Conservation (phyloP, 1,284 basidiomycete genomes). For the Heimioporus retisporus region DNA sequence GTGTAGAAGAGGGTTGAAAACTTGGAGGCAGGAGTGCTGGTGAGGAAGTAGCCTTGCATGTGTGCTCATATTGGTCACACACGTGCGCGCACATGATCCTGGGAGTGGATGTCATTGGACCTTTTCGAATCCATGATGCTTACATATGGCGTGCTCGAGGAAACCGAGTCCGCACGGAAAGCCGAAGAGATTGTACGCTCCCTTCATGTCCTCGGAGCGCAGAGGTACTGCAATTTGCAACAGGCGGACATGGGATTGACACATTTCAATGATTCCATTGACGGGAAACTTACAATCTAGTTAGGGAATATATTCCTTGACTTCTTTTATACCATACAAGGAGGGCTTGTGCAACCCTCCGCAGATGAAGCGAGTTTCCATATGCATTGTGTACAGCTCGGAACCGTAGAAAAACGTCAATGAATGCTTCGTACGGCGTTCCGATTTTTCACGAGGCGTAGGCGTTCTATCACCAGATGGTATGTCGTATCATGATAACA, state of each 20-base stretch:
- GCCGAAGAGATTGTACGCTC: not conserved
- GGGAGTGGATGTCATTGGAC: not conserved
- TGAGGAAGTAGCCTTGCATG: no score
- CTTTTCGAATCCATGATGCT: not conserved
- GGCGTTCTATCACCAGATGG: constrained; percentile 6
- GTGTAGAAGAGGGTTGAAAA: not conserved
- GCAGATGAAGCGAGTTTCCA: no score
- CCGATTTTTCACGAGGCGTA: not conserved
- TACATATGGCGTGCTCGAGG: not conserved
- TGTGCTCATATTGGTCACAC: no score
- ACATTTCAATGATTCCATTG: no score
- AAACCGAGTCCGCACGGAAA: not conserved
- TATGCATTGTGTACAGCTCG: no score
- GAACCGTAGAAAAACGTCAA: no score
- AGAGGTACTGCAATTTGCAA: not conserved
- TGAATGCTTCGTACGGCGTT: not conserved
- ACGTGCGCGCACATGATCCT: not conserved
- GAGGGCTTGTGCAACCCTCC: no score
- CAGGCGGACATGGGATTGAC: no score
- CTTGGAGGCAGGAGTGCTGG: not conserved
- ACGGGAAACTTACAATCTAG: no score
- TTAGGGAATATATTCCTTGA: no score
- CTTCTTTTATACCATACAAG: no score
- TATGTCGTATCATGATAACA: no score
- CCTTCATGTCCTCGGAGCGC: not conserved